Base-by-base conservation (phyloP, 2,329 filamentous ascomycete species). In the Pezicula carpinea region DNA sequence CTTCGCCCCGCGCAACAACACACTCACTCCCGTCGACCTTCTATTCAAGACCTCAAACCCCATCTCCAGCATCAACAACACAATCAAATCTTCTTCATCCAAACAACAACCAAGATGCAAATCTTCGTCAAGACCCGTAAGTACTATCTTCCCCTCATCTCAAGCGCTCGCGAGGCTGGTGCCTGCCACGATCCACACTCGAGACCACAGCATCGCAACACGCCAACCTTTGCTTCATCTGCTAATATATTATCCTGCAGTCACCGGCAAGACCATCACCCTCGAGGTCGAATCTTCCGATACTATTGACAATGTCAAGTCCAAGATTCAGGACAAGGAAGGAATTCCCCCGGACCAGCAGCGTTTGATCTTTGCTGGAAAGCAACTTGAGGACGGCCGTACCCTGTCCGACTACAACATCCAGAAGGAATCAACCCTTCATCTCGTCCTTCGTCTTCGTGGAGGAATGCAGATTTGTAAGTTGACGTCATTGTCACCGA, bases 301-400 rank as follows among this genome's bases (percentile, higher is more conserved):
- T 61, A 95, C 90, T 34, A 95, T 95, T 69, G 90, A 96, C 76
- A 96, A 96, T 53, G 91, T 96, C 33, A 96, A 96, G 82, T 83
- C 79, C 43, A 96, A 96, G 80, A 96, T 96, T 36, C 91, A 96
- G 70, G 91, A 96, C 64, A 96, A 96, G 81, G 91, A 96, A 71
- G 91, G 91, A 21, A 96, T 96, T 47, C 92, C 91, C 39, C 91
- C 91, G 10, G 91, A 96, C 65, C 91, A 97, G 72, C 91, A 96
- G 75, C 92, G 91, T 60, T 70, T 96, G 58, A 96, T 96, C 68
- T 96, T 96, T 59, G 91, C 91, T 38, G 92, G 91, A 48, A 96
- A 96, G 79, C 91, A 96, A 68, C 82, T 96, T 4, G 92, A 97
- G 69, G 92, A 97, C 59, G 91, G 92, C 53, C 89, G 91, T 45